phyloP scores from a whole-genome alignment of 495 filamentous ascomycete species.

The Tuber calosporum region DNA sequence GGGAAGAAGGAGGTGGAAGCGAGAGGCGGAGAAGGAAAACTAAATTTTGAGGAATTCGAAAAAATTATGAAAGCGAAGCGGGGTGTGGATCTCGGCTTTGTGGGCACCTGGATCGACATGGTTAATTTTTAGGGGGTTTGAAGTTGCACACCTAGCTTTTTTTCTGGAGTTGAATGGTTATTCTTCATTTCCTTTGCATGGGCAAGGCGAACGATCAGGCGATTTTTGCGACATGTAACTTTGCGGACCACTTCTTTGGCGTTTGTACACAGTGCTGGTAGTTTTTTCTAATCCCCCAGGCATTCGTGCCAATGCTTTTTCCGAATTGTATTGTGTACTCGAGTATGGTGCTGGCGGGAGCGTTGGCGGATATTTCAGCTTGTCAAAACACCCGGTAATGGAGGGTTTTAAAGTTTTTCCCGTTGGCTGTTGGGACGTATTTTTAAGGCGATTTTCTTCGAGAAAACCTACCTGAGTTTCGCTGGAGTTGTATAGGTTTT shows the following conservation, averaged over 20 bases:
- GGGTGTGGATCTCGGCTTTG: conserved; percentile 60
- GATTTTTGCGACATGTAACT: neutral
- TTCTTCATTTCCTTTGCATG: conserved; percentile 1
- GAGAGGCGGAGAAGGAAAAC: conserved; percentile 64
- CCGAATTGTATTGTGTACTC: neutral
- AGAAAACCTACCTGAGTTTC: too few relatives aligned
- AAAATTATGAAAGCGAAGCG: conserved; percentile 58
- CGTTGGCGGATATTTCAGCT: neutral
- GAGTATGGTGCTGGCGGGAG: neutral
- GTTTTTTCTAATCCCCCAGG: neutral
- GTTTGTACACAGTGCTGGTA: neutral
- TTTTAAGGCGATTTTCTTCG: neutral
- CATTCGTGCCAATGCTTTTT: neutral
- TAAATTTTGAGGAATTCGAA: conserved; percentile 68
- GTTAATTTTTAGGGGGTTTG: conserved; percentile 49
- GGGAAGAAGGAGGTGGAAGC: conserved; percentile 24
- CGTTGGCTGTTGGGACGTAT: neutral
- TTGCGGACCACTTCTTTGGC: neutral
- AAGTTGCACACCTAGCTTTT: neutral
- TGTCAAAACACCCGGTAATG: neutral
- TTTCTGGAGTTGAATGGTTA: conserved; percentile 1
- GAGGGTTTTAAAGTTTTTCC: too few relatives aligned
- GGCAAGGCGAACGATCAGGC: neutral
- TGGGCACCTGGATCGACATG: conserved; percentile 82
- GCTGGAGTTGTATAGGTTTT: too few relatives aligned